phyloP scores from a whole-genome alignment of 139 green algal genomes.

The Protoeuglena noctilucae region DNA sequence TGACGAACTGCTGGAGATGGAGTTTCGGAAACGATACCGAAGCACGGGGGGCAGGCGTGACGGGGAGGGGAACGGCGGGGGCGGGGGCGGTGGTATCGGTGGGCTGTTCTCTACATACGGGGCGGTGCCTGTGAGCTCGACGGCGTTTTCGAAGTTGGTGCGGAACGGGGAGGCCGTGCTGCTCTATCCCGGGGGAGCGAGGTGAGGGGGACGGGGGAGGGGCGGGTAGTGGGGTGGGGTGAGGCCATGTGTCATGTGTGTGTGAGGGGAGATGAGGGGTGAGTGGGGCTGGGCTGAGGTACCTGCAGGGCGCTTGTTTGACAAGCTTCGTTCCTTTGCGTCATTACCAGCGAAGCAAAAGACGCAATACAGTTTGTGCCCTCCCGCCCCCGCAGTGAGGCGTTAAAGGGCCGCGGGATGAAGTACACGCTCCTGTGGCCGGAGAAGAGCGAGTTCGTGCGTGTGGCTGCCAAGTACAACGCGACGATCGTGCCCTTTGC shows the following conservation, averaged over 20 bases:
- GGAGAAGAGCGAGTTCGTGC: constrained; percentile 70
- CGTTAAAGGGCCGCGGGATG: constrained; percentile 54
- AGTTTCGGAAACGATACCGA: not conserved
- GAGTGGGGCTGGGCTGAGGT: too few species aligned
- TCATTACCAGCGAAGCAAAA: too few species aligned
- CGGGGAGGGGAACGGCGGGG: too few species aligned
- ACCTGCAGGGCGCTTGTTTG: too few species aligned
- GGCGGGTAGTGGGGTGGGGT: too few species aligned
- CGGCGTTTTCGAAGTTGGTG: constrained; percentile 64
- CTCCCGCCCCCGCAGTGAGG: too few species aligned
- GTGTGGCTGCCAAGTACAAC: constrained; percentile 64
- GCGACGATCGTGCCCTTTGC: constrained; percentile 89
- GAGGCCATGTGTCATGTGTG: too few species aligned
- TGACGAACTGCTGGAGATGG: not conserved
- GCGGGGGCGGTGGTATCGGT: constrained; percentile 19
- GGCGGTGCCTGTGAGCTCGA: constrained; percentile 62
- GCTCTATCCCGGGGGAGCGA: constrained; percentile 72
- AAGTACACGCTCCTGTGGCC: constrained; percentile 90
- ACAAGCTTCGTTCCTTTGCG: too few species aligned
- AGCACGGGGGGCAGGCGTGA: not conserved
- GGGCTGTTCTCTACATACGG: constrained; percentile 68
- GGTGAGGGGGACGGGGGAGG: too few species aligned
- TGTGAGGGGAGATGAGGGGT: too few species aligned
- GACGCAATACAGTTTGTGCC: too few species aligned
- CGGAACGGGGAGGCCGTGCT: constrained; percentile 52